These are phyloP conservation scores for Erysimum cheiri DNA, from an alignment of 441 rosid species.

Conservation along the genomic window DNA sequence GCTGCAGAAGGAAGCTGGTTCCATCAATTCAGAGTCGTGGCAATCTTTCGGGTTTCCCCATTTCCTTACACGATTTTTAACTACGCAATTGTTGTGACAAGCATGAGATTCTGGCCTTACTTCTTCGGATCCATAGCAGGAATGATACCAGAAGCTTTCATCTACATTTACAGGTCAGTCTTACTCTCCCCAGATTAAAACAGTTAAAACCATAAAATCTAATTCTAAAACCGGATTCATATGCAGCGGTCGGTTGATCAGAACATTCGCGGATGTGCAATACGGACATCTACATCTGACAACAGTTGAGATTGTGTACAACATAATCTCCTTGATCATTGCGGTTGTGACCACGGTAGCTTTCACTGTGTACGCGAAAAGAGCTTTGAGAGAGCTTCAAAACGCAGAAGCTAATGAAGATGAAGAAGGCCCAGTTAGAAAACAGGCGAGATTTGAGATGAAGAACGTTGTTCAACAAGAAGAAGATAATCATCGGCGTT, in stretches of 20 bases:
- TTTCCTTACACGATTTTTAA: conserved; percentile 98
- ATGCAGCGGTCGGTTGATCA: conserved; percentile 92
- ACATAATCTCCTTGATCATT: conserved; percentile 72
- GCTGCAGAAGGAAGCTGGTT: conserved; percentile 98
- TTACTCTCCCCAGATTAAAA: not conserved
- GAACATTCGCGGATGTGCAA: conserved; percentile 78
- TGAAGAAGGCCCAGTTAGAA: conserved; percentile 38
- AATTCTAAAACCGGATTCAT: not conserved
- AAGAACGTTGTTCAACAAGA: conserved; percentile 52
- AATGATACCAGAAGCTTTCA: conserved; percentile 96
- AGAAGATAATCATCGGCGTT: conserved; percentile 47
- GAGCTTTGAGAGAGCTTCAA: conserved; percentile 77
- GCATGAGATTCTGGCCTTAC: conserved; percentile 93
- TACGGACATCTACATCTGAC: conserved; percentile 79
- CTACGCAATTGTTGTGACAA: conserved; percentile 87
- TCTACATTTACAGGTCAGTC: conserved; percentile 88
- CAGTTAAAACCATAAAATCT: not conserved
- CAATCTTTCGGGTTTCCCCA: conserved; percentile 90
- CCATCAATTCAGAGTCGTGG: conserved; percentile 92
- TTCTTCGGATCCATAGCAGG: conserved; percentile 84
- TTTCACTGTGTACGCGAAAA: conserved; percentile 85
- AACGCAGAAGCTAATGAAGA: conserved; percentile 50
- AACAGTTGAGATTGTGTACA: conserved; percentile 79
- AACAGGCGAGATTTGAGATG: conserved; percentile 56
- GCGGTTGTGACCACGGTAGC: conserved; percentile 76